Base-by-base conservation (phyloP, 2,329 filamentous ascomycete species). In the Lojkania enalia region DNA sequence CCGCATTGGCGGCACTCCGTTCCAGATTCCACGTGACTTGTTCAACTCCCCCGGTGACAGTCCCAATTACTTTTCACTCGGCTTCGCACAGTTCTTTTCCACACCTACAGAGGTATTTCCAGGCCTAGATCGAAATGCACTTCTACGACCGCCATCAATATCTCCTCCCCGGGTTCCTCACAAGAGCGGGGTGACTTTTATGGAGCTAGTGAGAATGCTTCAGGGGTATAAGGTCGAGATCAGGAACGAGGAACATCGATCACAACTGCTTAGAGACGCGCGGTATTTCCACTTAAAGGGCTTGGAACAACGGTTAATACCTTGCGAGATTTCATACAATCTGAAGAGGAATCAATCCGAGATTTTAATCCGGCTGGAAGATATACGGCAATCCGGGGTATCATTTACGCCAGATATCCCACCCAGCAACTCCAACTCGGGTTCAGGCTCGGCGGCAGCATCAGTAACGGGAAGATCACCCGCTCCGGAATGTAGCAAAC, bases 51-150 rank as follows among this genome's bases (percentile, higher is more conserved):
- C 90, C 1, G 92, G 91, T 19, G 91, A 97, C 71, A 85, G 84
- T n/a, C 91, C 91, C 11, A 97, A 97, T 69, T 97, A 90, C 77
- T 97, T 97, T 76, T 87, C 90, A 0, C 80, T 96, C 3, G 91
- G 91, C 47, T 96, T 95, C 63, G 86, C 85, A 27, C 82, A 89
- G 58, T 95, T 95, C 77, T 95, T 96, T 74, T 85, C 85, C 13
- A 84, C 83, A 2, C 88, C 88, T 0, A 78, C 82, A 12, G 86
- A 95, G 58, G 80, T 90, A 4, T 96, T 96, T 57, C 92, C 92
- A 0, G 92, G 91, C 1, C 80, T 96, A 1, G 84, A 90, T 46
- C 83, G 89, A 39, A 82, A 84, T 49, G 83, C 84, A 12, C 80
- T 96, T 15, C 82, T 96, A 31, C 86, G 92, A 0, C 92, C 92